phyloP scores from a whole-genome alignment of 2,329 filamentous ascomycete species.

The Tolypocladium inflatum region DNA sequence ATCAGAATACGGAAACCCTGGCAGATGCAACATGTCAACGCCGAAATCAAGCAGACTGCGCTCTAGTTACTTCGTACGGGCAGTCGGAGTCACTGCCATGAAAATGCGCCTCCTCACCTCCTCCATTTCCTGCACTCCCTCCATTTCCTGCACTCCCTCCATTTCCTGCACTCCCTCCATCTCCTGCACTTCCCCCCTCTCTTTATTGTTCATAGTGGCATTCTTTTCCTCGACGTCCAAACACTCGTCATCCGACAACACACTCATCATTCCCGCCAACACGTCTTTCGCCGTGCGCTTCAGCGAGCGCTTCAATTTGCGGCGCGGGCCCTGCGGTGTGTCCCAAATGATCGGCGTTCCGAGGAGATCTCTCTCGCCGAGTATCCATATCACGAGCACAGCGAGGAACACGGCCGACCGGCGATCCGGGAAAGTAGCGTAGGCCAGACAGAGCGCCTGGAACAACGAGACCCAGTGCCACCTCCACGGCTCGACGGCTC shows the following conservation, averaged over 20 bases:
- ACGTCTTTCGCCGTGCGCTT: not conserved
- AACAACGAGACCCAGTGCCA: not conserved
- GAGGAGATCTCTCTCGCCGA: not conserved
- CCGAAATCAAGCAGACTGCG: not conserved
- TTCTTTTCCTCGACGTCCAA: not conserved
- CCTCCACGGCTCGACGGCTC: not conserved
- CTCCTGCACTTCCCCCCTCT: not conserved
- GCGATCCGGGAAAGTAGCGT: not conserved
- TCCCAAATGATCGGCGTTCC: not conserved
- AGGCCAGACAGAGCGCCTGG: not conserved
- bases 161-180: not conserved
- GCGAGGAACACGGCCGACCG: not conserved
- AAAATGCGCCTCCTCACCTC: not conserved
- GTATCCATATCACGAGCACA: not conserved
- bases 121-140: not conserved
- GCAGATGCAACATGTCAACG: not conserved
- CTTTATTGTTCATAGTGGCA: not conserved
- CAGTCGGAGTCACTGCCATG: not conserved
- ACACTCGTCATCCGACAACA: not conserved
- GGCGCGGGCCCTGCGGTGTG: not conserved
- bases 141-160: not conserved
- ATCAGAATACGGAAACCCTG: not conserved
- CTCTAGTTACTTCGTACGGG: no score
- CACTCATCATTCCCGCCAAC: no score
- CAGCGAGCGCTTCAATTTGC: not conserved